Evolutionary conservation across 1,284 basidiomycete species (phyloP), one percentile per base, ranked within the genome.

Genomic region (Naganishia sp.): DNA sequence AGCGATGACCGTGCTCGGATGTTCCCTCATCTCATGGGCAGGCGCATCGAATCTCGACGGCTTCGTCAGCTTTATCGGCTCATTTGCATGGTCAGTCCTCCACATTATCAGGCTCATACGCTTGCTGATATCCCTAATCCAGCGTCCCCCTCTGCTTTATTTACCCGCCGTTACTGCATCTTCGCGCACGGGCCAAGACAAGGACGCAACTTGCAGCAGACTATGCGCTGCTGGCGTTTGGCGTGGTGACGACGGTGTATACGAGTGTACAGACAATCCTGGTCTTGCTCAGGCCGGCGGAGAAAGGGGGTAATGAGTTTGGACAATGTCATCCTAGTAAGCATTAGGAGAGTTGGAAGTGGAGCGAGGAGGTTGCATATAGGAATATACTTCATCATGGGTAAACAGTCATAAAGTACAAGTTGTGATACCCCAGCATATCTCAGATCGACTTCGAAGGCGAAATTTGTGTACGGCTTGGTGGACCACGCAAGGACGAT

Each of bases 21-120:
- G 90, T 78, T 88, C 88, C 1, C 76, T 84, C 25, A 80, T 96
- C 68, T 90, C 90, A 66, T 94, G 88, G 86, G 81, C 84, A 6
- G 95, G 95, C 16, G 93, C 94, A 23, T 84, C 83, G 50, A 94
- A 97, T 79, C 81, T 99, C 63, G 96, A 99, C 82, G 98, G 98
- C 81, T 98, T 98, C 77, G 95, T 99, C 16, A 86, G 91, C 16
- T 86, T 99, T 72, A 86, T 99, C 67, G 95, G 95, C 23, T 90
- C 90, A 73, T 91, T 96, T 74, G 94, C 94, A 65, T 98, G 94
- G 92, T 93, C 71, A 72, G 90, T 83, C 42, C 15, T 4, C 64
- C n/a, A 25, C 65, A 6, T 2, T 63, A 15, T 16, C 5, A 3
- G 18, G n/a, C 55, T 61, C 52, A 69, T 10, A 68, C 4, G 45